Evolutionary conservation across 768 basidiomycete species (phyloP).

Genomic region (Collybia sordida): DNA sequence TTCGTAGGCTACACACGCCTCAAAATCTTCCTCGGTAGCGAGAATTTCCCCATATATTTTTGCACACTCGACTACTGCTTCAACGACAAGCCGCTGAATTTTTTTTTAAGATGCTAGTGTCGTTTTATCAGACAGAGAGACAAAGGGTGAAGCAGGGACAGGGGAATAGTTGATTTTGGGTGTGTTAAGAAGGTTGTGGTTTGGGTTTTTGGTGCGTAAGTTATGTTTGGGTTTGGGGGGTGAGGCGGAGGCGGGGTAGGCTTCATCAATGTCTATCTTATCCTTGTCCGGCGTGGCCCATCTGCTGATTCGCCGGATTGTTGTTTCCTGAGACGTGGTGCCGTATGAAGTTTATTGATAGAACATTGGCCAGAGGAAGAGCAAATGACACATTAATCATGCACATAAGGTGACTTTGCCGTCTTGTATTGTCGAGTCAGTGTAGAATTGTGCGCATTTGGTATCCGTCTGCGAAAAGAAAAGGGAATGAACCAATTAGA

Average conservation of each 20-base stretch:
- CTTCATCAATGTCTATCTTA: conserved; percentile 17
- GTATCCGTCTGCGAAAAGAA: conserved; percentile 58
- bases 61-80: conserved; percentile 7
- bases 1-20: conserved; percentile 8
- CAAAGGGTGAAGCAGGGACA: conserved; percentile 14
- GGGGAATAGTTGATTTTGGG: conserved; percentile 21
- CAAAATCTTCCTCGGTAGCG: conserved; percentile 3
- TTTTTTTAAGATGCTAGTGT: not conserved
- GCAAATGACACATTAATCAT: conserved; percentile 47
- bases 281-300: not conserved
- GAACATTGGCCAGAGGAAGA: conserved; percentile 17
- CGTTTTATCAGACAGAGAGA: not conserved
- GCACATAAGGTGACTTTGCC: conserved; percentile 71
- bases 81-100: conserved; percentile 2
- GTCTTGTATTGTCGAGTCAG: conserved; percentile 64
- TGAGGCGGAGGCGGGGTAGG: conserved; percentile 7
- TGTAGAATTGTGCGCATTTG: conserved; percentile 77
- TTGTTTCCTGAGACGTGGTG: not conserved
- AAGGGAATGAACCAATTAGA: too few relatives aligned
- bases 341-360: conserved; percentile 16
- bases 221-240: conserved; percentile 16
- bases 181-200: conserved; percentile 3
- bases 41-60: conserved; percentile 5
- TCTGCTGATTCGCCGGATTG: conserved; percentile 1
- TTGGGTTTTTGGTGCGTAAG: conserved; percentile 14